Evolutionary conservation across 2,329 filamentous ascomycete species (phyloP), one percentile per base, ranked within the genome.

Genomic region (Coniochaeta ligniaria): DNA sequence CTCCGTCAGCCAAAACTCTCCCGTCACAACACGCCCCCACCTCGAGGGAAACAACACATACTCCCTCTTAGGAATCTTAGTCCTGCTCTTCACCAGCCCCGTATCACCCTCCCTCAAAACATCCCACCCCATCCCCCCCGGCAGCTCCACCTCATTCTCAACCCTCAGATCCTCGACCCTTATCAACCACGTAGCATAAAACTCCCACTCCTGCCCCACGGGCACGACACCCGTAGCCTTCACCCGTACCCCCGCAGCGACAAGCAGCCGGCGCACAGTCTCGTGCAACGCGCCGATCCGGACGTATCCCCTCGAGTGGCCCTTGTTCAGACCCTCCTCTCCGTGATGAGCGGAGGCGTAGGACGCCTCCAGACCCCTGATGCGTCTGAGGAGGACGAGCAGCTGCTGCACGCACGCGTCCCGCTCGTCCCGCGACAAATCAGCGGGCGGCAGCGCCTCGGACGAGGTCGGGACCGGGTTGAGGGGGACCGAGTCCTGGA

Each of bases 121-220:
- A 6, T 78, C 83, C 47, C 86, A 91, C 8, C 69, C 54, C 71
- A 90, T 74, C 0, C 78, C 83, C 0, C 74, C 63, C 0, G 79
- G 78, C 20, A 83, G 65, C 55, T n/a, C 58, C 35, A 33, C 58
- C 12, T 35, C 36, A 20, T 20, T 33, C 0, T 66, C 62, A 4
- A 62, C 61, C 0, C 82, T 80, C 58, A 88, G 64, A 4, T 72
- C 69, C 38, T 78, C 75, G 0, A 75, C 65, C 7, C 76, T 71
- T 59, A 89, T 85, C 12, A 88, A 65, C 77, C 85, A 89, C 71
- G 87, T 88, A 62, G 81, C 77, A 60, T 79, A 70, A 60, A 76
- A 73, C 62, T 78, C 71, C 65, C 72, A 73, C 14, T 60, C 65
- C 22, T 60, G 4, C 1, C 47, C 60, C 2, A 35, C 54, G 1